phyloP scores from a whole-genome alignment of 192 early-diverging fungal species.

The Obelidium mucronatum region DNA sequence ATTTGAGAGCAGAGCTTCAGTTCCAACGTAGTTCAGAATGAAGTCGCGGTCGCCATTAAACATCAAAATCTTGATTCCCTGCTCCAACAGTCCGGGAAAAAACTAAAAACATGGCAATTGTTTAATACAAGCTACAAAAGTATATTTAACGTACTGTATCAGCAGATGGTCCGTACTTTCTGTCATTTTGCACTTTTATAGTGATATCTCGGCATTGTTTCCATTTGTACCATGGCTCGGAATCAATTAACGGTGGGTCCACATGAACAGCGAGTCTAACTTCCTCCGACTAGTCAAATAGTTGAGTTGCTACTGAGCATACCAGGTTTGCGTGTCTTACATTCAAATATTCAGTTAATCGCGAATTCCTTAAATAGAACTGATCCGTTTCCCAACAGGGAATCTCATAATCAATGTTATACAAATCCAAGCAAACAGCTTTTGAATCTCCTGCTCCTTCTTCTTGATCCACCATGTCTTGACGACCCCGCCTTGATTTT shows the following conservation, averaged over 20 bases:
- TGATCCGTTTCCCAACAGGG: neutral
- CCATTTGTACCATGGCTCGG: neutral
- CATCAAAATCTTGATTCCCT: constrained; percentile 17
- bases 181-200: neutral
- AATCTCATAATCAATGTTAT: constrained; percentile 3
- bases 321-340: too few species aligned
- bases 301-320: too few species aligned
- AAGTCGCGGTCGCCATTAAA: constrained; percentile 30
- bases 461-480: neutral
- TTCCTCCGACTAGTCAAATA: constrained; percentile 23
- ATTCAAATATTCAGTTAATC: constrained; percentile 4
- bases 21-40: constrained; percentile 26
- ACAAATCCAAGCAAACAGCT: constrained; percentile 12
- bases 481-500: neutral
- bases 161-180: neutral
- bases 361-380: neutral
- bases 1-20: constrained; percentile 60
- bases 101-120: neutral
- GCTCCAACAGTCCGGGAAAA: constrained; percentile 6
- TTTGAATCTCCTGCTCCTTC: neutral
- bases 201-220: constrained; percentile 10
- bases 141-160: too few species aligned
- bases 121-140: too few species aligned
- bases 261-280: constrained; percentile 36
- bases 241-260: too few species aligned